These are phyloP conservation scores for Scheffersomyces coipomensis DNA, from an alignment of 805 yeast species.

Conservation along the genomic window DNA sequence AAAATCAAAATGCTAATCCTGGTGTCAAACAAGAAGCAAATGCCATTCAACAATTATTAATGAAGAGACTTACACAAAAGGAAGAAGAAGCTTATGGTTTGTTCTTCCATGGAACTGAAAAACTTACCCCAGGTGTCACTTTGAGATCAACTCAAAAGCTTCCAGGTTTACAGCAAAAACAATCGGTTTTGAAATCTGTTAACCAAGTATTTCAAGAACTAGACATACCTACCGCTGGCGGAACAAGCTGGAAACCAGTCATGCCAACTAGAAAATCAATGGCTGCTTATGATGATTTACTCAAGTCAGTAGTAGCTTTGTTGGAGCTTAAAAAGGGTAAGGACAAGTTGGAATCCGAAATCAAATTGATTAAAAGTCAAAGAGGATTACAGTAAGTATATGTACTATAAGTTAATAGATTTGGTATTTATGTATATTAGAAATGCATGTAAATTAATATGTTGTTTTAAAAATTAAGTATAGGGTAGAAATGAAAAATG, in stretches of 20 bases:
- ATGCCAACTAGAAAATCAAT: slow-evolving; percentile 84
- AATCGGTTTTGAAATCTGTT: slow-evolving; percentile 73
- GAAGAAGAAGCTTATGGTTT: slow-evolving; percentile 88
- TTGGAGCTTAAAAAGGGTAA: slow-evolving; percentile 82
- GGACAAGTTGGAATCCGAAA: slow-evolving; percentile 85
- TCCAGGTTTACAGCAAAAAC: slow-evolving; percentile 51
- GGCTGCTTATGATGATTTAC: slow-evolving; percentile 71
- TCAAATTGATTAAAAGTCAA: slow-evolving; percentile 41
- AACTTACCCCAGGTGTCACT: slow-evolving; percentile 75
- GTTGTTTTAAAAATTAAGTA: neutral
- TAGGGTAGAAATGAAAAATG: slow-evolving; percentile 1
- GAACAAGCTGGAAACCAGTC: slow-evolving; percentile 63
- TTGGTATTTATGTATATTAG: slow-evolving; percentile 1
- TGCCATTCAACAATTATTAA: slow-evolving; percentile 43
- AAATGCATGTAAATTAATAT: neutral
- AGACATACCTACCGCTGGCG: slow-evolving; percentile 62
- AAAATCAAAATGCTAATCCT: slow-evolving; percentile 22
- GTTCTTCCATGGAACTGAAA: slow-evolving; percentile 67
- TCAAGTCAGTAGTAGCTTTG: slow-evolving; percentile 65
- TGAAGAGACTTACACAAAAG: slow-evolving; percentile 61
- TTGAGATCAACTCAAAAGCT: slow-evolving; percentile 64
- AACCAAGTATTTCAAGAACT: slow-evolving; percentile 73
- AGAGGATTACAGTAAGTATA: slow-evolving; percentile 23
- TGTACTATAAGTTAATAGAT: slow-evolving; percentile 1
- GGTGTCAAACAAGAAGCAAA: slow-evolving; percentile 33